Percentiles rank a stretch among this genome's conserved stretches.
phyloP scores from a whole-genome alignment of 495 filamentous ascomycete genomes.

The Collariella sp. region DNA sequence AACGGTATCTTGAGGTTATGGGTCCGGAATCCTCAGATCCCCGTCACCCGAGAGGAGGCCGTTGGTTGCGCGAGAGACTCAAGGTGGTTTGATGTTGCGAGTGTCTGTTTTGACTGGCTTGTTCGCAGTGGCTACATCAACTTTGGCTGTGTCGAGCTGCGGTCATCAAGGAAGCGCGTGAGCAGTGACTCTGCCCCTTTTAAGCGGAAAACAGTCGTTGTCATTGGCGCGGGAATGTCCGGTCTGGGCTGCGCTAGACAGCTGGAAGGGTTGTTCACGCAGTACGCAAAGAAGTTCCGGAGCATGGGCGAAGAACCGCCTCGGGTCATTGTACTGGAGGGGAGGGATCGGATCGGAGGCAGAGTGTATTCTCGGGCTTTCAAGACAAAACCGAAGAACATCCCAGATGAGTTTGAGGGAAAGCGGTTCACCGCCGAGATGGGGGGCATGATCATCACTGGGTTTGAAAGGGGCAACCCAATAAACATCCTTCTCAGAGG shows the following conservation, averaged over 20 bases:
- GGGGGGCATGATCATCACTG: conserved; percentile 95
- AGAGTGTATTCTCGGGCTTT: conserved; percentile 89
- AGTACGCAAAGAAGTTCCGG: conserved; percentile 59
- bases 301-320: conserved; percentile 56
- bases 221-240: conserved; percentile 91
- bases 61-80: conserved; percentile 84
- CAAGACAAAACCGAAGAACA: conserved; percentile 29
- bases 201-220: conserved; percentile 61
- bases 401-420: conserved; percentile 35
- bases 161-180: conserved; percentile 24
- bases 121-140: conserved; percentile 91
- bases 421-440: conserved; percentile 82
- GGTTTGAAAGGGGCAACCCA: conserved; percentile 92
- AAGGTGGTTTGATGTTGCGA: conserved; percentile 85
- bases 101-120: conserved; percentile 87
- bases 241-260: conserved; percentile 90
- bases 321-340: conserved; percentile 76
- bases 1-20: conserved; percentile 92
- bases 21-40: conserved; percentile 80
- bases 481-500: conserved; percentile 82
- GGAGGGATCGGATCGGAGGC: conserved; percentile 79
- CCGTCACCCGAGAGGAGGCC: conserved; percentile 80
- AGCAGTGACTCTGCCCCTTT: conserved; percentile 23
- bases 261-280: conserved; percentile 70
- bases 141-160: conserved; percentile 72